These are phyloP conservation scores for Phytophthora pini DNA, from an alignment of 352 stramenopile genomes.

Conservation along the genomic window DNA sequence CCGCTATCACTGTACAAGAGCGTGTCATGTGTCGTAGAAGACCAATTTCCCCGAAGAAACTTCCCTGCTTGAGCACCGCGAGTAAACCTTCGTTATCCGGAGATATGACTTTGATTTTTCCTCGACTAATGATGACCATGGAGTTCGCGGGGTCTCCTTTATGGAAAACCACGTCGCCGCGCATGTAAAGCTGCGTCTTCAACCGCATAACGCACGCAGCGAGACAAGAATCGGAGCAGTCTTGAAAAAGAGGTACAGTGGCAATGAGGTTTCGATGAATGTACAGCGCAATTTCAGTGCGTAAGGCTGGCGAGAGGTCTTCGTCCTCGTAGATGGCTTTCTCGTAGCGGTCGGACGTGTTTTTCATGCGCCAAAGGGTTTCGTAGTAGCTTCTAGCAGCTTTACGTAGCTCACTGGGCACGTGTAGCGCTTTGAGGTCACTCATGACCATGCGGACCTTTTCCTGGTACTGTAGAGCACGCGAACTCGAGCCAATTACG, in stretches of 20 bases:
- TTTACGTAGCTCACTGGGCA: conserved; percentile 59
- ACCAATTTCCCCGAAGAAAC: conserved; percentile 72
- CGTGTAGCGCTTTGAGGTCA: conserved; percentile 66
- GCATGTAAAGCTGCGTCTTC: conserved; percentile 67
- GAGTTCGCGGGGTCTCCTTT: conserved; percentile 61
- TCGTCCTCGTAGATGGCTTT: conserved; percentile 78
- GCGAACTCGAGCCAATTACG: conserved; percentile 53
- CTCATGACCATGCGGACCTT: conserved; percentile 70
- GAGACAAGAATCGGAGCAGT: conserved; percentile 61
- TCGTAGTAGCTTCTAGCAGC: conserved; percentile 66
- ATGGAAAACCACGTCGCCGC: conserved; percentile 67
- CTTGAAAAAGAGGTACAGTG: conserved; percentile 66
- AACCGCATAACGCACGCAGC: conserved; percentile 63
- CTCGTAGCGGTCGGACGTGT: conserved; percentile 70
- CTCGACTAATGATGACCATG: conserved; percentile 71
- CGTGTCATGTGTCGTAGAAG: conserved; percentile 63
- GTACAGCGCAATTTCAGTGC: conserved; percentile 66
- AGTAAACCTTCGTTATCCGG: conserved; percentile 58
- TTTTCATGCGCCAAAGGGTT: conserved; percentile 72
- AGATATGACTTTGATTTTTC: conserved; percentile 69
- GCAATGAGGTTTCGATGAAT: conserved; percentile 64
- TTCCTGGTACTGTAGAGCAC: conserved; percentile 65
- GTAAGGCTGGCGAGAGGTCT: conserved; percentile 58
- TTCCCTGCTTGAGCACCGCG: conserved; percentile 64
- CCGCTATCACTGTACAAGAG: conserved; percentile 60